Conservation (phyloP, 2,329 filamentous ascomycete genomes). For the Curvularia spicifera region DNA sequence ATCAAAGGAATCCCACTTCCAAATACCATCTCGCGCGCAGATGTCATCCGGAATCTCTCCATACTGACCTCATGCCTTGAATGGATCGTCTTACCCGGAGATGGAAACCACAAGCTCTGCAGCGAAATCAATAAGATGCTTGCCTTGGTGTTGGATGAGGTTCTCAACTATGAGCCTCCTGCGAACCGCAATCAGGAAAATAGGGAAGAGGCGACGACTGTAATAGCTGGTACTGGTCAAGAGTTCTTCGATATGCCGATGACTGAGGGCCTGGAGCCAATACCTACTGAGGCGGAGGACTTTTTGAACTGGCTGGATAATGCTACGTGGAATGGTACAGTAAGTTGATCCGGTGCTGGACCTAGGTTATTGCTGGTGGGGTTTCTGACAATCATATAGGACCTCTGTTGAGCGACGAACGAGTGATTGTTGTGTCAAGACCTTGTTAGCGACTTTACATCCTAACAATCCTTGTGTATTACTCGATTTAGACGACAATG, state of each 20-base stretch:
- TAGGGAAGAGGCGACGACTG: conserved; percentile 11
- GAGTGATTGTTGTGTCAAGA: neutral
- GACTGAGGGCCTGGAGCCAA: conserved; percentile 47
- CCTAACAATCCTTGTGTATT: neutral
- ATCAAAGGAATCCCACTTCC: conserved; percentile 42
- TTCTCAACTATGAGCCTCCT: conserved; percentile 45
- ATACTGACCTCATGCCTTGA: conserved; percentile 46
- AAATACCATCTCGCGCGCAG: conserved; percentile 41
- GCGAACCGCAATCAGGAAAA: conserved; percentile 23
- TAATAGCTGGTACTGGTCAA: conserved; percentile 23
- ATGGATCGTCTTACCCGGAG: conserved; percentile 43
- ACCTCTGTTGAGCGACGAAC: neutral
- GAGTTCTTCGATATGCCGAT: conserved; percentile 46
- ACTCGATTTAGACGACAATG: neutral
- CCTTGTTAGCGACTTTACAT: neutral
- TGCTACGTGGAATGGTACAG: conserved; percentile 46
- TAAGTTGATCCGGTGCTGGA: conserved; percentile 11
- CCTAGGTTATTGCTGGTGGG: neutral
- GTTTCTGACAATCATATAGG: neutral
- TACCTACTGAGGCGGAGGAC: conserved; percentile 45
- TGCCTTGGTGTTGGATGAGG: conserved; percentile 43
- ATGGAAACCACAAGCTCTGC: conserved; percentile 47
- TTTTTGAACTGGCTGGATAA: conserved; percentile 48
- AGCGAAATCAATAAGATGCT: conserved; percentile 48
- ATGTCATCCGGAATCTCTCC: conserved; percentile 47